Evolutionary conservation across 768 basidiomycete genomes (phyloP).

Genomic region (Mycena filopes): DNA sequence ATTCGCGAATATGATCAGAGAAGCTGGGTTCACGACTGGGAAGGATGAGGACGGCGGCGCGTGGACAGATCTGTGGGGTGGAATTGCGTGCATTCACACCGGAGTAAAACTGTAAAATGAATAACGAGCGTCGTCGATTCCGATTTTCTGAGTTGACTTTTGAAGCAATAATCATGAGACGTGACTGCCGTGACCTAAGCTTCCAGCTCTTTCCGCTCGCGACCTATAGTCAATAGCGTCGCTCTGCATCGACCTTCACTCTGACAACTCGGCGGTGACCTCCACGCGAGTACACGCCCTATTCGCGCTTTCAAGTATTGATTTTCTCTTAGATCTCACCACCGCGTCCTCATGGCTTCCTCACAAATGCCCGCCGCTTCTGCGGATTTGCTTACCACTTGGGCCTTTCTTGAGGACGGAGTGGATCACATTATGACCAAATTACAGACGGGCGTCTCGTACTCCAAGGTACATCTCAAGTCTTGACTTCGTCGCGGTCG

Average conservation of each 20-base stretch:
- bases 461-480: constrained; percentile 62
- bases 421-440: constrained; percentile 95
- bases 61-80: constrained; percentile 89
- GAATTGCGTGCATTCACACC: constrained; percentile 86
- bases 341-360: constrained; percentile 41
- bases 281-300: too few species aligned
- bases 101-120: constrained; percentile 76
- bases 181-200: too few species aligned
- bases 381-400: constrained; percentile 81
- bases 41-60: constrained; percentile 82
- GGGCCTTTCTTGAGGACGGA: constrained; percentile 87
- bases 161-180: too few species aligned
- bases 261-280: too few species aligned
- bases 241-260: too few species aligned
- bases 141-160: too few species aligned
- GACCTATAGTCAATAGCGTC: too few species aligned
- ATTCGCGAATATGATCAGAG: constrained; percentile 89
- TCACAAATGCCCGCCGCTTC: constrained; percentile 67
- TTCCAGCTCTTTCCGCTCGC: too few species aligned
- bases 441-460: constrained; percentile 88
- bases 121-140: too few species aligned
- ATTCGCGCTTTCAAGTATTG: too few species aligned
- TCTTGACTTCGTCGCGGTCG: neutral
- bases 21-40: constrained; percentile 85
- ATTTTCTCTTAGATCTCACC: constrained; percentile 40